These are phyloP conservation scores for Pseudonitzschia pungens DNA, from an alignment of 108 stramenopile species.

Conservation along the genomic window DNA sequence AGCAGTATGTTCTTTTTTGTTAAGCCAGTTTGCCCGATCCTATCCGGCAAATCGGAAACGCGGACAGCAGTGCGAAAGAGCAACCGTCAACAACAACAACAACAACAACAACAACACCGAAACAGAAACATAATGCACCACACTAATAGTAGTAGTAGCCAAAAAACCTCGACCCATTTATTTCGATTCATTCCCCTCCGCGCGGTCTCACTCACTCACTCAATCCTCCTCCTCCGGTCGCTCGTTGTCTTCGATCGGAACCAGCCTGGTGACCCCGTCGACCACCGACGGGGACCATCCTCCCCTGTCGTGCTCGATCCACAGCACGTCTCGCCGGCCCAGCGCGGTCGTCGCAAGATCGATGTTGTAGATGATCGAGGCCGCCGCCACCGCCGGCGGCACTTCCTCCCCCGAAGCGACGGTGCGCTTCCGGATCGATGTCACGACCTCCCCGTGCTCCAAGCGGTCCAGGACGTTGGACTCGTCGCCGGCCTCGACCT, in stretches of 20 bases:
- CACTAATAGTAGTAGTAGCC: too few species aligned
- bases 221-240: neutral
- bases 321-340: neutral
- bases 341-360: neutral
- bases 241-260: neutral
- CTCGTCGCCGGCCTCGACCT: neutral
- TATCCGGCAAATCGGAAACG: too few species aligned
- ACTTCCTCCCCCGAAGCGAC: neutral
- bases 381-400: neutral
- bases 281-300: conserved; percentile 1
- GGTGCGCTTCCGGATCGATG: neutral
- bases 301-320: conserved; percentile 9
- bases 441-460: neutral
- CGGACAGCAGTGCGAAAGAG: too few species aligned
- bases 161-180: too few species aligned
- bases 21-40: too few species aligned
- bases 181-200: neutral
- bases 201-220: too few species aligned
- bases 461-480: neutral
- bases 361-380: neutral
- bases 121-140: too few species aligned
- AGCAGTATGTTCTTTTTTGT: too few species aligned
- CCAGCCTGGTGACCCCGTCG: neutral
- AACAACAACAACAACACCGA: too few species aligned
- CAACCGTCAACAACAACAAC: too few species aligned